Evolutionary conservation across 139 green algal genomes (phyloP), one percentile per base, ranked within the genome.

Genomic region (Coccomyxa sp.): DNA sequence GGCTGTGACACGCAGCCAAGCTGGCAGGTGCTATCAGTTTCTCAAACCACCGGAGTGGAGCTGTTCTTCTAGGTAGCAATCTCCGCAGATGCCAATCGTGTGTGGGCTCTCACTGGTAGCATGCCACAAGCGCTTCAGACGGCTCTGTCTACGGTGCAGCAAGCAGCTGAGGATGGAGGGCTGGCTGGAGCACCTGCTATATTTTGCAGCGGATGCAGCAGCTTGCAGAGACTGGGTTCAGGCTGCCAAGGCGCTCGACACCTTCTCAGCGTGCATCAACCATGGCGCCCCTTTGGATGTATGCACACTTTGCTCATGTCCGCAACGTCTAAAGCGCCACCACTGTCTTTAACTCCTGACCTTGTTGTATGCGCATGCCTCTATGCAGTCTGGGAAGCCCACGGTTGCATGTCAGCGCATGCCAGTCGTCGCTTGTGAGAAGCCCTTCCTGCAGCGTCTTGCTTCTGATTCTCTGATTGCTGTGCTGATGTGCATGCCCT

Each of bases 121-220:
- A 64, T 64, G 22, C 50, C 5, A 31, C 18, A 22, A 64, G 50
- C n/a, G 27, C 50, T 64, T 1, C 50, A 12, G 50, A 64, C 2
- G 5, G 50, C 50, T 2, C 5, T 64, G 2, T 64, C 18, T 7
- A 22, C 27, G 50, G 50, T 14, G 39, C 3, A 82, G 44, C 16
- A 54, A 85, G 0, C 68, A 72, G 24, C 80, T 88, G 70, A 81
- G 86, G 31, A 79, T 91, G 76, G 75, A 83, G 5, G 27, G 22
- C 18, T 94, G 89, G 84, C 79, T 95, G 70, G 82, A 88, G 75
- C 90, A 83, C 24, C 78, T 92, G 75, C 82, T 95, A 41, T 94
- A 86, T 83, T 85, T 91, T 38, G 89, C 89, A 38, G 91, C 91
- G 0, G 91, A 94, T 78, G 90, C 88, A 6, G 79, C 86, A 31